Base-by-base conservation (phyloP, 768 basidiomycete genomes). In the Cystobasidium ongulense region DNA sequence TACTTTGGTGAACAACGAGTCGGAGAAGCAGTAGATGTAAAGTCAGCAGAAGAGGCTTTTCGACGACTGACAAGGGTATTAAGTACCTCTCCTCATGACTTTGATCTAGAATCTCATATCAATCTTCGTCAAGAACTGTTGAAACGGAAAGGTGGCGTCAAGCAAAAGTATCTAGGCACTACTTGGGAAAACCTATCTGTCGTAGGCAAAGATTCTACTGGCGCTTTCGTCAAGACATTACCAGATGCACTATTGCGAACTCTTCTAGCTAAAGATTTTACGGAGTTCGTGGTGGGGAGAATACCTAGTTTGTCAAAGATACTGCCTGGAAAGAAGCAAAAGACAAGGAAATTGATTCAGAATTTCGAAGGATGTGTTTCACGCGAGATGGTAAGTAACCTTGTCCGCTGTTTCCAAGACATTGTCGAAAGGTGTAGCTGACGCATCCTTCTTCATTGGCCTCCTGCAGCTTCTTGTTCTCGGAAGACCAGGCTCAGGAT, bases 401-500 rank as follows among this genome's bases (percentile, higher is more conserved):
- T n/a, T n/a, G n/a, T n/a, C n/a, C n/a, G n/a, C n/a, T n/a, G n/a
- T n/a, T n/a, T n/a, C n/a, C n/a, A n/a, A n/a, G n/a, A n/a, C n/a
- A n/a, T n/a, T n/a, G n/a, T n/a, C n/a, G n/a, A n/a, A n/a, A n/a
- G n/a, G n/a, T n/a, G n/a, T n/a, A n/a, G n/a, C n/a, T n/a, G n/a
- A n/a, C n/a, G n/a, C n/a, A n/a, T 29, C n/a, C 57, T n/a, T 18
- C 82, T 73, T 82, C 83, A 75, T 80, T 83, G 75, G 79, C 92
- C 3, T 86, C 85, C n/a, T 89, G 0, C 84, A 83, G 36, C 81
- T 81, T 0, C 59, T 82, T 35, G 80, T 80, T 15, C 78, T 76
- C 52, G 89, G 86, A 10, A 61, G 78, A 21, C 78, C 78, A n/a
- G 75, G 75, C 15, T 87, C 90, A 0, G 92, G 92, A 1, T 94